phyloP scores from a whole-genome alignment of 352 stramenopile species.

The Peronospora destructor region DNA sequence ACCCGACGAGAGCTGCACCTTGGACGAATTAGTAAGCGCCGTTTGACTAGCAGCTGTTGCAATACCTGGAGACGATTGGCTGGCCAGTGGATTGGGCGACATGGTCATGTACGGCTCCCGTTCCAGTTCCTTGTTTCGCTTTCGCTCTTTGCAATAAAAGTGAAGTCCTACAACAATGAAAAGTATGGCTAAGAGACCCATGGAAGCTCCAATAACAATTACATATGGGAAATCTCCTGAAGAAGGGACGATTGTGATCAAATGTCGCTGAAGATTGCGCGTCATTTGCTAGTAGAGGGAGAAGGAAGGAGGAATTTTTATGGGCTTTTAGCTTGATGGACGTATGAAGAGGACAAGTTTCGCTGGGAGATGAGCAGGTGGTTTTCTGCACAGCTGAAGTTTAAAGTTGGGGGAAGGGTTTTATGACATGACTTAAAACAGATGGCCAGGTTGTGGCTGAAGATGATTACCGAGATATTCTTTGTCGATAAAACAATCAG shows the following conservation, averaged over 20 bases:
- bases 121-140: slow-evolving; percentile 21
- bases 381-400: too few species aligned
- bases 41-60: slow-evolving; percentile 15
- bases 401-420: too few species aligned
- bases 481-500: too few species aligned
- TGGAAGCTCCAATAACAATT: slow-evolving; percentile 23
- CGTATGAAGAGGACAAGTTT: too few species aligned
- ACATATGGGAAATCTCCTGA: slow-evolving; percentile 23
- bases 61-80: slow-evolving; percentile 22
- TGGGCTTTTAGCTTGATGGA: too few species aligned
- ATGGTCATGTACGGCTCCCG: slow-evolving; percentile 32
- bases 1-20: slow-evolving; percentile 6
- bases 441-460: too few species aligned
- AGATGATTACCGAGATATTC: too few species aligned
- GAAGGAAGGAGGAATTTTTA: too few species aligned
- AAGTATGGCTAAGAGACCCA: slow-evolving; percentile 27
- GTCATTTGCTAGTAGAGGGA: slow-evolving; percentile 2
- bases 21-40: slow-evolving; percentile 1
- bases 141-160: slow-evolving; percentile 25
- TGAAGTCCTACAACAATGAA: slow-evolving; percentile 20
- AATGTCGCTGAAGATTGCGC: slow-evolving; percentile 5
- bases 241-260: background rate
- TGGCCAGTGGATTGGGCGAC: slow-evolving; percentile 20
- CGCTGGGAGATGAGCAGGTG: too few species aligned
- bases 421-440: too few species aligned